Evolutionary conservation across 352 stramenopile genomes (phyloP), one percentile per base, ranked within the genome.

Genomic region (Pythium monospermum): DNA sequence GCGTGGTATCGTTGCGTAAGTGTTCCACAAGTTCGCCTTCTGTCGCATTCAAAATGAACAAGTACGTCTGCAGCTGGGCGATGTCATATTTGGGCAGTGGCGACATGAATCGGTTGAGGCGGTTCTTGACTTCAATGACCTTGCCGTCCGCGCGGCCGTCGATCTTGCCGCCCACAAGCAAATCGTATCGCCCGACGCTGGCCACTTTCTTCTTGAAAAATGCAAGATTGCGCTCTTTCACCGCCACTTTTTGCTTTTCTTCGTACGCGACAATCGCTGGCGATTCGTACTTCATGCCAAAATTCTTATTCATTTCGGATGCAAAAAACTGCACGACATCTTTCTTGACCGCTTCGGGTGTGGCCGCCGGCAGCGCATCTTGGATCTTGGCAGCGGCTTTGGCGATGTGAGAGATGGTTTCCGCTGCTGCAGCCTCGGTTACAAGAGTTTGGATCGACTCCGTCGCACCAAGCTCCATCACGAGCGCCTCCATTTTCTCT

Each of bases 61-160:
- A 44, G 56, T 94, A 94, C 23, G 83, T 94, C 67, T 92, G 81
- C 47, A 94, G 57, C 54, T 94, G 83, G 1, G 77, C 76, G 8
- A 94, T 36, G 57, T 94, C 83, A 58, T 94, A 94, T 55, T 68
- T 73, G 6, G 83, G 83, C 49, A 94, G 56, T 11, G 83, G 83
- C 23, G 59, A 69, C 22, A 89, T 71, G 60, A 94, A 94, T 12
- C 53, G 46, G 30, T 66, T 73, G 49, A 94, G 46, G 39, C 83
- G 68, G 62, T 94, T 94, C 64, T 94, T 94, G 31, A 94, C 81
- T 46, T 94, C 83, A 39, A 94, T 73, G 16, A 94, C 81, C 32
- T 81, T 89, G 42, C 77, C 77, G 52, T 87, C 78, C 2, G 68
- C 71, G 50, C 69, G 70, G 19, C 83, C 83, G 57, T 94, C 83